Conservation (phyloP, 805 yeast genomes). For the Metschnikowia sp. region DNA sequence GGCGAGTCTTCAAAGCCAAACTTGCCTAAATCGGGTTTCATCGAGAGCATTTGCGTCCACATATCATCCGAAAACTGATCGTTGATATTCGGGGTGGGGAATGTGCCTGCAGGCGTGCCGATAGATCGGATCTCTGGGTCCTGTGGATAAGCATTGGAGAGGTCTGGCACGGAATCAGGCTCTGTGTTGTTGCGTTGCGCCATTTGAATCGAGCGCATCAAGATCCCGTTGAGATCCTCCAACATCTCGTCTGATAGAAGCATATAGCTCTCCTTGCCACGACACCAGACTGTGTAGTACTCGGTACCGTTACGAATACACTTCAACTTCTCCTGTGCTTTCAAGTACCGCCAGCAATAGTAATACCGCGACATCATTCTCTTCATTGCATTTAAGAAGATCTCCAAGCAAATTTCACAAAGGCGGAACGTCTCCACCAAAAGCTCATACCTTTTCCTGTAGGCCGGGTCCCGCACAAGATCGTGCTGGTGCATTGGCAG, state of each 20-base stretch:
- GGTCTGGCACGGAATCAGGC: conserved; percentile 2
- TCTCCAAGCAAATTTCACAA: conserved; percentile 12
- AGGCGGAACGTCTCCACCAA: conserved; percentile 12
- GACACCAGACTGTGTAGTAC: conserved; percentile 14
- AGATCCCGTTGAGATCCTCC: conserved; percentile 13
- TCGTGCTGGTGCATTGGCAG: conserved; percentile 11
- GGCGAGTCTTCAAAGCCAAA: conserved; percentile 4
- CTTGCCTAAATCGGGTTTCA: conserved; percentile 14
- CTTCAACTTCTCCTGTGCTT: conserved; percentile 14
- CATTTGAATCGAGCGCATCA: conserved; percentile 6
- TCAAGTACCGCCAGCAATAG: conserved; percentile 19
- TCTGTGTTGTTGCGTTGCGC: conserved; percentile 3
- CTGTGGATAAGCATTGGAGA: not conserved
- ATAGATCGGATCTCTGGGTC: not conserved
- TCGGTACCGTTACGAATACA: conserved; percentile 14
- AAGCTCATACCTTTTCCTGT: conserved; percentile 12
- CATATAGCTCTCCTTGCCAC: conserved; percentile 16
- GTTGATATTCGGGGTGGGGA: not conserved
- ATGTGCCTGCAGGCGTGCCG: not conserved
- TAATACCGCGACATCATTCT: conserved; percentile 16
- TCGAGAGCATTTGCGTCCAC: conserved; percentile 17
- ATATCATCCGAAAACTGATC: conserved; percentile 8
- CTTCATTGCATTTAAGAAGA: conserved; percentile 10
- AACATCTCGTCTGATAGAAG: conserved; percentile 12
- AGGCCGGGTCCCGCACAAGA: conserved; percentile 3